Evolutionary conservation across 2,329 filamentous ascomycete genomes (phyloP), one percentile per base, ranked within the genome.

Genomic region (Thyridium curvatum): DNA sequence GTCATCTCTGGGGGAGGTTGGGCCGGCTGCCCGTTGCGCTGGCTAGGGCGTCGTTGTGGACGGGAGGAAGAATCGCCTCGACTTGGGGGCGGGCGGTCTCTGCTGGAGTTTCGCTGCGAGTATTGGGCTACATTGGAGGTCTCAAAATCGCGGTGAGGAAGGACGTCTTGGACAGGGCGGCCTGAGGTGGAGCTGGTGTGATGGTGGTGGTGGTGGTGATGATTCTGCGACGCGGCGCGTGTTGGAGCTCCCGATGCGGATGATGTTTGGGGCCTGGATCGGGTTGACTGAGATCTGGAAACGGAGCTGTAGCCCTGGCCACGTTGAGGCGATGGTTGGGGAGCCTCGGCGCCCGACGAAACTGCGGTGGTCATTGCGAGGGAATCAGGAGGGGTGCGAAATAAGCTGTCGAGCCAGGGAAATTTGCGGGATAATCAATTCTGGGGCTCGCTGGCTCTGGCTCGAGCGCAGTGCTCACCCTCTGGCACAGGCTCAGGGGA

Each of bases 101-200:
- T 74, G 52, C 79, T 84, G 43, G 77, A 72, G 65, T 73, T 80
- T 64, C 79, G 74, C 75, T 79, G 63, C 69, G 72, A 49, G 65
- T 77, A 66, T 39, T 74, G 69, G 52, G 77, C 74, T 66, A 85
- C 61, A 67, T 82, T 82, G 52, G 74, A 70, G 52, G 81, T 74
- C 64, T 91, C 86, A 68, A 81, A 82, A 63, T 93, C 86, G 60
- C 82, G 72, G 53, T 83, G 79, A 39, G 67, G 65, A 38, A 65
- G 51, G 32, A 64, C 50, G 40, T 73, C 64, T 46, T 69, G 64
- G 35, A 61, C 52, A 43, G 65, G 61, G 45, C 64, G 65, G 40
- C 61, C 58, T 32, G 64, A 64, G 18, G 65, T 66, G 29, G 65
- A 64, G 32, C 35, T 29, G 41, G 37, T 15, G 33, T 46, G 46